Evolutionary conservation across 2,329 filamentous ascomycete genomes (phyloP).

Genomic region (Colletotrichum phormii): DNA sequence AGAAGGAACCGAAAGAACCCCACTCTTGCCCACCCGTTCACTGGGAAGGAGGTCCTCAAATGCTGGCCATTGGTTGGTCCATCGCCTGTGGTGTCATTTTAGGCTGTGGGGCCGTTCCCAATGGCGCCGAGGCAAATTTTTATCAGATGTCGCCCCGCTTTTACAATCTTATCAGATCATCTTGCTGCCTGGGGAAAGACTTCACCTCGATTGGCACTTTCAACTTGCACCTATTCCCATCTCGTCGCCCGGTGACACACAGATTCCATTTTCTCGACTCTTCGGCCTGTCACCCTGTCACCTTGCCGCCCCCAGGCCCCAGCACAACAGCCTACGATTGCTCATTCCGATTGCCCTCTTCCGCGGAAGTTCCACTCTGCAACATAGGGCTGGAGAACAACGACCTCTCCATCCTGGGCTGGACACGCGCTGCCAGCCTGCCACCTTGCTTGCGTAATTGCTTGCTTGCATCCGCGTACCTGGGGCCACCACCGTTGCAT

Average conservation of each 20-base stretch:
- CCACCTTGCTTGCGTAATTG: not conserved
- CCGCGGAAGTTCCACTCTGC: not conserved
- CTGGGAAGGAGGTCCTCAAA: not conserved
- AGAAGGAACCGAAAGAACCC: not conserved
- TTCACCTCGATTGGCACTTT: not conserved
- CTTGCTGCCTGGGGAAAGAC: not conserved
- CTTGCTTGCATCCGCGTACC: not conserved
- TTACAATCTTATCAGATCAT: constrained; percentile 38
- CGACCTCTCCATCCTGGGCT: not conserved
- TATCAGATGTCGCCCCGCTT: constrained; percentile 29
- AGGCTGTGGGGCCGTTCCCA: constrained; percentile 13
- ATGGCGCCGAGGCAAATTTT: constrained; percentile 23
- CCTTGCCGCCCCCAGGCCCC: not conserved
- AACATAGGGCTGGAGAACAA: not conserved
- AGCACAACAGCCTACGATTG: not conserved
- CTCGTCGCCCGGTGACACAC: not conserved
- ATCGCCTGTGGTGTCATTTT: constrained; percentile 1
- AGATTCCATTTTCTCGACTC: not conserved
- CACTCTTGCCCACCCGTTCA: not conserved
- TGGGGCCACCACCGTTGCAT: not conserved
- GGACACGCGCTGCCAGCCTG: no score
- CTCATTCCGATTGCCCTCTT: no score
- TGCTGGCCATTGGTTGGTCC: constrained; percentile 7
- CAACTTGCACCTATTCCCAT: not conserved
- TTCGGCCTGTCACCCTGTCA: not conserved